Evolutionary conservation across 1,284 basidiomycete genomes (phyloP).

Genomic region (Inonotus hispidus): DNA sequence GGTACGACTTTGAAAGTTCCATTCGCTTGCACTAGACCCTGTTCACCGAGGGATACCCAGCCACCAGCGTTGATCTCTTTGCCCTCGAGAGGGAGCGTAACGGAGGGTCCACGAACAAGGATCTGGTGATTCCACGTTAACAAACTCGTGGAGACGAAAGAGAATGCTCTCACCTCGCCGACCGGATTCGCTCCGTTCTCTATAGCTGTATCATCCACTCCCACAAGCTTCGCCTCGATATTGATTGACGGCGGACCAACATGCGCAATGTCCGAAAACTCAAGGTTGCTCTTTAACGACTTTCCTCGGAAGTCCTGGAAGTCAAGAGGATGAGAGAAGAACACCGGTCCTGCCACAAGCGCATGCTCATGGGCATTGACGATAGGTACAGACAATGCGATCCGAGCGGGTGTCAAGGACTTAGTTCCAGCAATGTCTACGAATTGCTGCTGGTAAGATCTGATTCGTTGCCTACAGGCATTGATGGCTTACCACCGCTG

Average conservation of each 20-base stretch:
- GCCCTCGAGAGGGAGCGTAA: slow-evolving; percentile 44
- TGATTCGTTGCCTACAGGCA: neutral
- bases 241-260: slow-evolving; percentile 71
- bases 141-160: slow-evolving; percentile 31
- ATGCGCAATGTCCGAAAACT: slow-evolving; percentile 40
- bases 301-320: slow-evolving; percentile 55
- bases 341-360: slow-evolving; percentile 58
- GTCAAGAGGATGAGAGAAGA: slow-evolving; percentile 71
- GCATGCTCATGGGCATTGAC: slow-evolving; percentile 58
- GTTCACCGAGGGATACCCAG: slow-evolving; percentile 46
- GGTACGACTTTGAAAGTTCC: slow-evolving; percentile 48
- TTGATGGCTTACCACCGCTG: slow-evolving; percentile 47
- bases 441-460: neutral
- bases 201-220: slow-evolving; percentile 54
- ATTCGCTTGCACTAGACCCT: slow-evolving; percentile 51
- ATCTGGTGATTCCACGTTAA: slow-evolving; percentile 29
- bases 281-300: slow-evolving; percentile 24
- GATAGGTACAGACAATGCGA: slow-evolving; percentile 67
- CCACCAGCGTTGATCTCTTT: slow-evolving; percentile 39
- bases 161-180: slow-evolving; percentile 41
- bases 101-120: slow-evolving; percentile 38
- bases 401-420: slow-evolving; percentile 51
- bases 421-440: slow-evolving; percentile 22
- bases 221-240: slow-evolving; percentile 63
- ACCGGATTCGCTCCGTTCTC: slow-evolving; percentile 55